Percentiles rank a stretch among this genome's conserved stretches.
phyloP scores from a whole-genome alignment of 1,284 basidiomycete genomes.

The Apiotrichum laibachii region DNA sequence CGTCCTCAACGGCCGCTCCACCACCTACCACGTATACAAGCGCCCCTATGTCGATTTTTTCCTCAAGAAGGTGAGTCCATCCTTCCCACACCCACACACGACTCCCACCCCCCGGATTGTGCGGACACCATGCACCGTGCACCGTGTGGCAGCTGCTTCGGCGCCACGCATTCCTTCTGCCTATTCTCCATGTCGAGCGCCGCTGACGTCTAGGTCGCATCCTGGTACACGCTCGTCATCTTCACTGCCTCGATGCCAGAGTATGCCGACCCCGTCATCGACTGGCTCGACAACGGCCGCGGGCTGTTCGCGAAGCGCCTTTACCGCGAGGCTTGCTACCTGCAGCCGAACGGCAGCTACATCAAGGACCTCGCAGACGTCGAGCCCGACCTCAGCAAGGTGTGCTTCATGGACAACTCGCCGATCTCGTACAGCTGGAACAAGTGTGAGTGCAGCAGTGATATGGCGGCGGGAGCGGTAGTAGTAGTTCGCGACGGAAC shows the following conservation, averaged over 20 bases:
- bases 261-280: constrained; percentile 98
- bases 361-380: constrained; percentile 88
- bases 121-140: too few species aligned
- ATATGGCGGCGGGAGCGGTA: too few species aligned
- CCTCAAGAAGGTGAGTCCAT: constrained; percentile 71
- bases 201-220: constrained; percentile 67
- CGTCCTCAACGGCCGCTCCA: constrained; percentile 79
- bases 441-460: constrained; percentile 64
- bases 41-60: constrained; percentile 96
- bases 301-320: constrained; percentile 83
- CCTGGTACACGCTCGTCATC: constrained; percentile 98
- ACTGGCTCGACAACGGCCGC: constrained; percentile 95
- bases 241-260: constrained; percentile 99
- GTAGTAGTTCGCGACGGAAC: too few species aligned
- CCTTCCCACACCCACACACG: neutral
- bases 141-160: neutral
- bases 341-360: constrained; percentile 87
- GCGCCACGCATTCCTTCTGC: neutral
- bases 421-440: constrained; percentile 90
- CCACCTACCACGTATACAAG: constrained; percentile 98
- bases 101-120: too few species aligned
- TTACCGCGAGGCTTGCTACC: constrained; percentile 92
- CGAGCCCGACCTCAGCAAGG: constrained; percentile 80
- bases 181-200: neutral
- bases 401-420: constrained; percentile 95